These are phyloP conservation scores for Pichia kudriavzevii DNA, from an alignment of 1,139 yeast genomes.

Conservation along the genomic window DNA sequence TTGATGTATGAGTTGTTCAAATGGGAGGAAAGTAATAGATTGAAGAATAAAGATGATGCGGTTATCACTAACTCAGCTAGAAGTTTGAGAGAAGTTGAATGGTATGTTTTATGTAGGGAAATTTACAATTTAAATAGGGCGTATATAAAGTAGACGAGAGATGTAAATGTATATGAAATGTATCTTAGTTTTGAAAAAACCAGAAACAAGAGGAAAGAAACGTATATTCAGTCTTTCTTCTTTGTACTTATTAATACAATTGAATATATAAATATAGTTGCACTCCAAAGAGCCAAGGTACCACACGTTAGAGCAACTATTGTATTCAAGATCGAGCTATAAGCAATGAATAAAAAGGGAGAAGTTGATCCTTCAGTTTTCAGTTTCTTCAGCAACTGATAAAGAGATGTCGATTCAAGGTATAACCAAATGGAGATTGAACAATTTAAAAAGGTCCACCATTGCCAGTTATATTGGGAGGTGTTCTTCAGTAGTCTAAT, in stretches of 20 bases:
- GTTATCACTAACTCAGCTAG: conserved; percentile 6
- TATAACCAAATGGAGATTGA: conserved; percentile 65
- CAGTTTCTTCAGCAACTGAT: conserved; percentile 52
- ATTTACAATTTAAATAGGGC: conserved; percentile 69
- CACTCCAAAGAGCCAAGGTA: conserved; percentile 48
- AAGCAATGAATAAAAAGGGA: conserved; percentile 58
- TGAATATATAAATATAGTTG: conserved; percentile 50
- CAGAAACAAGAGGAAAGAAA: too few species aligned
- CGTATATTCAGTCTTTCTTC: conserved; percentile 48
- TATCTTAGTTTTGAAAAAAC: too few species aligned
- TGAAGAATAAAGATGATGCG: conserved; percentile 1
- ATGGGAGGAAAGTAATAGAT: conserved; percentile 51
- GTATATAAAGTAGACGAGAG: conserved; percentile 32
- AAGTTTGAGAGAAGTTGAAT: conserved; percentile 57
- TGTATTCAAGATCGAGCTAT: conserved; percentile 58
- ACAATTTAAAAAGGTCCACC: conserved; percentile 73
- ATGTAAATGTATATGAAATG: too few species aligned
- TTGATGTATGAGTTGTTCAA: conserved; percentile 77
- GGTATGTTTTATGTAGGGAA: conserved; percentile 87
- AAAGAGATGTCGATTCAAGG: conserved; percentile 59
- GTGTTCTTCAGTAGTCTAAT: conserved; percentile 54
- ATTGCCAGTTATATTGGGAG: conserved; percentile 59
- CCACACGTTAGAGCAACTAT: conserved; percentile 70
- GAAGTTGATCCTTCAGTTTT: conserved; percentile 65
- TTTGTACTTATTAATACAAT: conserved; percentile 43